Evolutionary conservation across 2,329 filamentous ascomycete genomes (phyloP), one percentile per base, ranked within the genome.

Genomic region (Microthyrium microscopicum): DNA sequence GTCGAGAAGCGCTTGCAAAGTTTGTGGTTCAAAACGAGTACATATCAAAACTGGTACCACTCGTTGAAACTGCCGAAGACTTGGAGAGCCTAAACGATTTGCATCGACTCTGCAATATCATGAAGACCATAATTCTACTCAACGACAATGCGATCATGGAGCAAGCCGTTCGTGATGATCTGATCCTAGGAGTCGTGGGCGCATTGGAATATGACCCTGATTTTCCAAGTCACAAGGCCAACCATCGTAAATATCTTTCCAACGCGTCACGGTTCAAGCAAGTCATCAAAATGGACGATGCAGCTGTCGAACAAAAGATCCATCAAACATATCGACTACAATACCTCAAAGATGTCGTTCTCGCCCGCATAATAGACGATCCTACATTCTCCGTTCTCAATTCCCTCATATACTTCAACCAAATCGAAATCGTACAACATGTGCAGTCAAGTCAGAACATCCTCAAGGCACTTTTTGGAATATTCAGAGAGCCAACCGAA

Each of bases 141-240:
- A 98, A 95, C 58, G 89, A 98, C 52, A 92, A 79, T 20, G 70
- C 75, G 38, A 92, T 98, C 41, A 93, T 98, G 47, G 89, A 98
- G 55, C 77, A 83, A 44, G 79, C 87, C 11, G 85, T 98, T 18
- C 82, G 80, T 11, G 87, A 95, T 56, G 73, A 84, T 37, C 77
- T 85, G 43, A 75, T 95, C 28, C 60, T 92, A 43, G 89, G 87
- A 13, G 87, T 95, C 18, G 85, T 98, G 24, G 89, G 89, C 39
- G 89, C 89, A 17, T 63, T 98, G 41, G 89, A 98, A 62, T 98
- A 95, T 58, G 89, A 98, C 47, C 87, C 89, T 1, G 89, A 98
- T 55, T 98, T 95, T 46, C 89, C 89, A 5, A 84, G 78, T 39
- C 89, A 95, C 64, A 95, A 94, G 54, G 87, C 89, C 17, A 95